Evolutionary conservation across 306 rosid species (phyloP), one percentile per base, ranked within the genome.

Genomic region (Lupinus albus): DNA sequence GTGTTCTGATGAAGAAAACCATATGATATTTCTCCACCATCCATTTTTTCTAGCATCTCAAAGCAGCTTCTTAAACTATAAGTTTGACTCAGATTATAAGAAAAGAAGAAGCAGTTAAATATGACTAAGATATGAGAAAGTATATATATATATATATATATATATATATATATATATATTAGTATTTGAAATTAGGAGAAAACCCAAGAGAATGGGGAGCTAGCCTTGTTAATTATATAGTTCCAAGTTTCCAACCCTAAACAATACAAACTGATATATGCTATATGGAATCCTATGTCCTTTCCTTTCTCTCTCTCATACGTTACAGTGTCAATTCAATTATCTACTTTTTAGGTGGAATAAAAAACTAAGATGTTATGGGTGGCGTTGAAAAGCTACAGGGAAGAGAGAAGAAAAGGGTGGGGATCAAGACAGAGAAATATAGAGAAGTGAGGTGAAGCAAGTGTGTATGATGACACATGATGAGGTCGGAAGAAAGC

Each of bases 401-500:
- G 83, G 57, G 52, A 72, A 25, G 70, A 41, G 73, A 41, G 10
- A 17, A 11, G 30, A 28, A 65, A 56, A 48, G 20, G 18, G 38
- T 16, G 38, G 38, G 46, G 41, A 41, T 42, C 28, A 48, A 21
- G 72, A 67, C 52, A 72, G 76, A 12, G 74, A 48, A 53, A 20
- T 4, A 20, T 11, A 51, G 21, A 14, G 18, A 7, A 48, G 70
- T 20, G 25, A 39, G 7, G 66, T 55, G 73, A 65, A 65, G 60
- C 57, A 81, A 51, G 75, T 82, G 82, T 87, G 87, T 77, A 83
- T 76, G 82, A 87, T 87, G 94, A 79, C 90, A 84, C 86, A 79
- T 83, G 82, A 85, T 84, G 85, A 83, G 86, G 70, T 64, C 51
- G 35, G 74, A 68, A 73, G 76, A 84, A 71, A 81, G 88, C 64